Evolutionary conservation across 768 basidiomycete species (phyloP).

Genomic region (Paxillus ammoniavirescens): DNA sequence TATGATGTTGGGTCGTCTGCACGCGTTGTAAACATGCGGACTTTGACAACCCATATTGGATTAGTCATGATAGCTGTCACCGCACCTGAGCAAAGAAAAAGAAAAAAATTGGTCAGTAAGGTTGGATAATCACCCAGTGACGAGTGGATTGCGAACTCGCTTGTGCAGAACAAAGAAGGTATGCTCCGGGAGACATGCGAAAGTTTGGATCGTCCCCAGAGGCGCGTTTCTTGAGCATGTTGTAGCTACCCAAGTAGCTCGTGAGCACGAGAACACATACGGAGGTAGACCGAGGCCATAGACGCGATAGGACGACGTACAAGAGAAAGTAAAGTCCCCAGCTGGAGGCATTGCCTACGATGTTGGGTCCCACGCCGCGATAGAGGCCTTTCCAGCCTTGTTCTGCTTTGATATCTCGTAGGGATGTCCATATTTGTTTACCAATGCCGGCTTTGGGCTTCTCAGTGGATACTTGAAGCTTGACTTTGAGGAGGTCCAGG

Average conservation of each 20-base stretch:
- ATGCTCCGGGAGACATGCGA: conserved; percentile 71
- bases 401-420: conserved; percentile 67
- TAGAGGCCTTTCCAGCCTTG: conserved; percentile 88
- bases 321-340: conserved; percentile 99
- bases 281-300: neutral
- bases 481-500: conserved; percentile 91
- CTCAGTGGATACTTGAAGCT: conserved; percentile 83
- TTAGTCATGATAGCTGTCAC: conserved; percentile 93
- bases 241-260: conserved; percentile 58
- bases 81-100: conserved; percentile 57
- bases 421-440: conserved; percentile 70
- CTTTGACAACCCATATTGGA: conserved; percentile 97
- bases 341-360: conserved; percentile 92
- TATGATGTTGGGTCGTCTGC: conserved; percentile 70
- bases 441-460: conserved; percentile 60
- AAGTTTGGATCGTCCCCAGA: conserved; percentile 63
- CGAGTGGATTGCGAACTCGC: conserved; percentile 72
- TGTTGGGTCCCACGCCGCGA: conserved; percentile 85
- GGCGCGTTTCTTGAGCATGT: conserved; percentile 85
- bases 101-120: conserved; percentile 9
- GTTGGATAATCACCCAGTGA: conserved; percentile 3
- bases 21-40: conserved; percentile 89
- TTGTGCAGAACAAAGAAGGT: conserved; percentile 89
- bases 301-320: conserved; percentile 49
- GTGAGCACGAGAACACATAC: conserved; percentile 7